phyloP scores from a whole-genome alignment of 164 flowering plant species.

The Chimonanthus salicifolius region DNA sequence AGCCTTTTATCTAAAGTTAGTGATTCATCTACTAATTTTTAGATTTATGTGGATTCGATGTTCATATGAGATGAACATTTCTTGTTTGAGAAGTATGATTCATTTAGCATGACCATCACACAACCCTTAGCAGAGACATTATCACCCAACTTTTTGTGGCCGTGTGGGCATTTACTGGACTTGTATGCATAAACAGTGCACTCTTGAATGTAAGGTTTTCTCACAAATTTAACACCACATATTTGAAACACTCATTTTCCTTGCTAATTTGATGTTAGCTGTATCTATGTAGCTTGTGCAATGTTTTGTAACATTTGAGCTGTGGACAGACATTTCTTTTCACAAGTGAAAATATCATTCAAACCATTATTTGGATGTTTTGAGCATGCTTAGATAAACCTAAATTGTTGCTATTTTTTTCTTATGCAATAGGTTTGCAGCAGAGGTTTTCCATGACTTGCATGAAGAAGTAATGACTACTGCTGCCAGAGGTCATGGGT shows the following conservation, averaged over 20 bases:
- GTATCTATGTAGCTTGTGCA: not conserved
- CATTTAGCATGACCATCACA: not conserved
- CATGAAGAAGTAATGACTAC: constrained; percentile 96
- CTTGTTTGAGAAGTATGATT: not conserved
- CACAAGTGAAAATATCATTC: not conserved
- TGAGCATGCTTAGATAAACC: not conserved
- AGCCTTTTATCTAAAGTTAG: not conserved
- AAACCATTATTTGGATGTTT: not conserved
- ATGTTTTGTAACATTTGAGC: not conserved
- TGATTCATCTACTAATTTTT: not conserved
- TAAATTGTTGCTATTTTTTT: not conserved
- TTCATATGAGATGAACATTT: not conserved
- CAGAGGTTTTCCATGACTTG: constrained; percentile 88
- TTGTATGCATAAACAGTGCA: not conserved
- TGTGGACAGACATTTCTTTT: not conserved
- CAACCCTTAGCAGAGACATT: too few species aligned
- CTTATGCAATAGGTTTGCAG: constrained; percentile 73
- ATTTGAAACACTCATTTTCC: too few species aligned
- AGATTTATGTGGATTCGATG: not conserved
- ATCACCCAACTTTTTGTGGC: not conserved
- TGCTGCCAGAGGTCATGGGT: constrained; percentile 88
- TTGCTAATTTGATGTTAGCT: not conserved
- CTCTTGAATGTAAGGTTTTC: not conserved
- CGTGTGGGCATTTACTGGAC: not conserved
- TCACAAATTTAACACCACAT: not conserved